phyloP scores from a whole-genome alignment of 2,329 filamentous ascomycete genomes.

The Fusarium sp. region DNA sequence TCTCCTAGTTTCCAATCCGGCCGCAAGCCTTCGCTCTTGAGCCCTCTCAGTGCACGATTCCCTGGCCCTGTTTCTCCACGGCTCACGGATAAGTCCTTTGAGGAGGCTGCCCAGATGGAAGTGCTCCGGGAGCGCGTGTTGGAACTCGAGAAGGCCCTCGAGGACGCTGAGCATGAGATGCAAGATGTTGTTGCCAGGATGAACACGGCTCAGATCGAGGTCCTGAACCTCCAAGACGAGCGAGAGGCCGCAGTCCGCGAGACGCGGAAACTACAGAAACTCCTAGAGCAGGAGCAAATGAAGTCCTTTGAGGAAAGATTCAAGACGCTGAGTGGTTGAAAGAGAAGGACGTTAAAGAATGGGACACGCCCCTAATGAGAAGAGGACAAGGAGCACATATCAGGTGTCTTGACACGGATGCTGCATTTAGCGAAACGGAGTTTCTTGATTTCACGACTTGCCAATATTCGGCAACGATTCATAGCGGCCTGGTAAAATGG shows the following conservation, averaged over 20 bases:
- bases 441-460: constrained; percentile 47
- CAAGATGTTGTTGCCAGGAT: constrained; percentile 83
- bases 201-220: constrained; percentile 85
- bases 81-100: constrained; percentile 72
- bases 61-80: constrained; percentile 49
- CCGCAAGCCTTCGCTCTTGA: constrained; percentile 51
- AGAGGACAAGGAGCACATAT: constrained; percentile 24
- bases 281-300: constrained; percentile 73
- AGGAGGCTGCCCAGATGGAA: constrained; percentile 80
- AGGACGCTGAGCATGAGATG: constrained; percentile 77
- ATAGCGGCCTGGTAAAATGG: constrained; percentile 22
- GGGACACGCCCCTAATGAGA: constrained; percentile 19
- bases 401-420: constrained; percentile 24
- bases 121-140: constrained; percentile 81
- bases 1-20: constrained; percentile 49
- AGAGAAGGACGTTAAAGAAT: constrained; percentile 17
- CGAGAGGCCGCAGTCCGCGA: constrained; percentile 79
- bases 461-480: constrained; percentile 33
- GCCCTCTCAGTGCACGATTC: constrained; percentile 53
- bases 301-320: constrained; percentile 59
- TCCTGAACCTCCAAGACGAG: constrained; percentile 81
- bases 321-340: constrained; percentile 48
- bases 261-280: constrained; percentile 75
- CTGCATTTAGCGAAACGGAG: constrained; percentile 55
- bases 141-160: constrained; percentile 82